Conservation (phyloP, 805 yeast species). For the Naumovozyma baii region DNA sequence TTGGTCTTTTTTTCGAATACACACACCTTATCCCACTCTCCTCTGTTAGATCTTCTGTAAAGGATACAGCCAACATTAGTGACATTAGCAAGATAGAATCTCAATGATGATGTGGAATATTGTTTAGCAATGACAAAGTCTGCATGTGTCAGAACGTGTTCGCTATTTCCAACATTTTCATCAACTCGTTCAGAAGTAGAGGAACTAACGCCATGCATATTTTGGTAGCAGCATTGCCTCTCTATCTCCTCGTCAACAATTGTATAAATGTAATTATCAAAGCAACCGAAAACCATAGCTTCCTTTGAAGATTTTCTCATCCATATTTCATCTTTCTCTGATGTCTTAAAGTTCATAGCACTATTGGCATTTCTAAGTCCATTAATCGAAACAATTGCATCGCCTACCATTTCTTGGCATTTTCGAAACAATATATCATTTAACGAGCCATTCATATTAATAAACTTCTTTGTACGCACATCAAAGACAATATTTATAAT, state of each 20-base stretch:
- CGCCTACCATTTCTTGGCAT: constrained; percentile 2
- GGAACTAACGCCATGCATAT: not conserved
- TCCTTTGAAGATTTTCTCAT: not conserved
- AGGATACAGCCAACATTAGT: constrained; percentile 16
- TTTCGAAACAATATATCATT: not conserved
- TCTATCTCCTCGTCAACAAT: constrained; percentile 6
- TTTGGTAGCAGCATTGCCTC: constrained; percentile 1
- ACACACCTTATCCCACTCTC: constrained; percentile 14
- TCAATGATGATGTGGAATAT: constrained; percentile 7
- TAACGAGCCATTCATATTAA: constrained; percentile 1
- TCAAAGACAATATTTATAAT: constrained; percentile 10
- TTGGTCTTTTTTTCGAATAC: constrained; percentile 3
- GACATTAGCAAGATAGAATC: constrained; percentile 8
- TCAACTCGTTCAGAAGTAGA: not conserved
- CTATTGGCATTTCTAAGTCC: not conserved
- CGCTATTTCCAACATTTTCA: not conserved
- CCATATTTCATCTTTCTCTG: constrained; percentile 1
- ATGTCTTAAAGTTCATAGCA: constrained; percentile 1
- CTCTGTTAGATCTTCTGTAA: constrained; percentile 13
- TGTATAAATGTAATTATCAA: constrained; percentile 10
- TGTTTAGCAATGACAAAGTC: constrained; percentile 11
- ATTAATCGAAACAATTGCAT: constrained; percentile 3
- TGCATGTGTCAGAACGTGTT: constrained; percentile 5
- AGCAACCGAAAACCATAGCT: constrained; percentile 5
- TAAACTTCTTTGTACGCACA: constrained; percentile 3